Base-by-base conservation (phyloP, 345 rosid genomes). In the Cardamine occulta region DNA sequence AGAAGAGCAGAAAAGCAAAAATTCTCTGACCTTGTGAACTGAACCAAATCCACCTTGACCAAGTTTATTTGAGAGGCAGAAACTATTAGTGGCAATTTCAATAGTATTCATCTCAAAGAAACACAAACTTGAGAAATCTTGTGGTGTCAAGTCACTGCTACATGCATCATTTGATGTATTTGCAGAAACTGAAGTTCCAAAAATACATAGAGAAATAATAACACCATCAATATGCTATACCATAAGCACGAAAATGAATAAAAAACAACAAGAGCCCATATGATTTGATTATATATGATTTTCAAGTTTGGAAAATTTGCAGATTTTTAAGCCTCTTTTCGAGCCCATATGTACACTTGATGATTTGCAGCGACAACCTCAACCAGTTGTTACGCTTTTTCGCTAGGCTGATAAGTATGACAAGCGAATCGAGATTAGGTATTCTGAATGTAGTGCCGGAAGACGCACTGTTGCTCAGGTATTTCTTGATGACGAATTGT, bases 41-140 rank as follows among this genome's bases (percentile, higher is more conserved):
- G 82, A 23, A 4, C 82, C 79, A 35, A 79, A 68, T 52, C 82
- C 78, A 51, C 82, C 82, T 61, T 79, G 66, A 4, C 82, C 79
- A 3, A 74, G 78, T 68, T 79, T 74, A 15, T 79, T 79, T 48
- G 57, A 53, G 2, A 23, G 12, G 21, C 28, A 34, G 66, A 79
- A 79, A 52, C 68, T 45, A 26, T 73, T 47, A 9, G 82, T 79
- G 6, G 78, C 78, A 37, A 24, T 34, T 49, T n/a, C 2, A n/a
- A 79, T 58, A 6, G 72, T 66, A 8, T 31, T 40, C 60, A 72
- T 72, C 21, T 72, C 57, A 72, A 39, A 69, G 34, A 49, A 39
- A n/a, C 8, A 0, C 35, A 68, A 61, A 51, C 73, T 52, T 40
- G 74, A 0, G 21, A 52, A 34, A 34, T 34, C 0, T 34, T 34